Conservation (phyloP, 306 rosid species). For the Malus sylvestris region DNA sequence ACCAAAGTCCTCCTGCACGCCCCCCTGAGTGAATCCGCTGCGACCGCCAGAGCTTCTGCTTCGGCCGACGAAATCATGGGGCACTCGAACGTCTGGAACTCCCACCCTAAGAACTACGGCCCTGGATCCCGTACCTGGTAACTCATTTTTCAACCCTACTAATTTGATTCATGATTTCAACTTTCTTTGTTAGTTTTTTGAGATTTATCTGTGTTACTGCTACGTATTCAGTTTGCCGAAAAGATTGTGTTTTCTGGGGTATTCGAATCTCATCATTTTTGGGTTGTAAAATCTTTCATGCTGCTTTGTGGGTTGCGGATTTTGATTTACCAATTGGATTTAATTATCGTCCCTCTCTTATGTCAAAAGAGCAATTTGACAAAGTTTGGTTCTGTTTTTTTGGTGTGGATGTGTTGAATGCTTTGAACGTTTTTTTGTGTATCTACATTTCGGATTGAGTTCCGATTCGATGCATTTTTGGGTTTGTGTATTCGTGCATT, state of each 20-base stretch:
- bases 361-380: too few species aligned
- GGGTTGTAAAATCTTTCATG: background rate
- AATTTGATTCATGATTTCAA: too few species aligned
- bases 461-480: too few species aligned
- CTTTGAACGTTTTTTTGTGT: background rate
- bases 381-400: too few species aligned
- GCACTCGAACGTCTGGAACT: constrained; percentile 87
- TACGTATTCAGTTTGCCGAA: background rate
- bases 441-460: background rate
- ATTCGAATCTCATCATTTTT: background rate
- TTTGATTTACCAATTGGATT: too few species aligned
- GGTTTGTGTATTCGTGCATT: background rate
- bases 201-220: background rate
- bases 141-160: background rate
- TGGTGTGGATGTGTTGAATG: too few species aligned
- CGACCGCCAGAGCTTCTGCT: constrained; percentile 6
- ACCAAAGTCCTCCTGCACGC: background rate
- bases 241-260: background rate
- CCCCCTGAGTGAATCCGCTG: background rate
- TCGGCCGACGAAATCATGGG: constrained; percentile 40
- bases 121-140: constrained; percentile 97
- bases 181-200: background rate
- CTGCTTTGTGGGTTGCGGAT: background rate
- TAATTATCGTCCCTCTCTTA: too few species aligned
- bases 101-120: constrained; percentile 88